A percentile compares a stretch with the other conserved stretches of the same genome.
Conservation (phyloP, 345 rosid species). For the Rhodamnia argentea region DNA sequence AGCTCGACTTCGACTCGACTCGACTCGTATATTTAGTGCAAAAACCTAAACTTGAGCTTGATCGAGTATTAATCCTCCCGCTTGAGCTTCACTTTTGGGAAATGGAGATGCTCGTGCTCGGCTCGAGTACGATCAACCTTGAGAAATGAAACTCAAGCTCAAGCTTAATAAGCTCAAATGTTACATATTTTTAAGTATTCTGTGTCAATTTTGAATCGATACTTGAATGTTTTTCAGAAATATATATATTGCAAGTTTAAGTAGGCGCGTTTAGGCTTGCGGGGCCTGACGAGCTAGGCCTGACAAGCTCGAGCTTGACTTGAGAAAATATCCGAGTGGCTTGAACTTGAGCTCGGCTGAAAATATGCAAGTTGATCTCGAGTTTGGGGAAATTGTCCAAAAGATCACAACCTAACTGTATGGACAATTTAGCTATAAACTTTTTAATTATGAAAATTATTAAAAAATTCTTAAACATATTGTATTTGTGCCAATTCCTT, state of each 20-base stretch:
- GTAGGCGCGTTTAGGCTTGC: background rate
- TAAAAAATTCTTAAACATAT: no score
- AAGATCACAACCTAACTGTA: background rate
- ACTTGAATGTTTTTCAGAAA: background rate
- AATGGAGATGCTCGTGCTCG: background rate
- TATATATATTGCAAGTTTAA: background rate
- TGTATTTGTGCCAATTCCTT: no score
- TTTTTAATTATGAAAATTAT: background rate
- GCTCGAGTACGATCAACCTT: background rate
- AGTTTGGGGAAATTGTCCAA: background rate
- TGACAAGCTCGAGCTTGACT: background rate
- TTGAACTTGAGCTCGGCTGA: background rate
- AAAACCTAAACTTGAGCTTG: background rate
- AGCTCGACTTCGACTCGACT: background rate
- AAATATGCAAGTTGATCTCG: background rate
- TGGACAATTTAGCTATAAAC: fast-evolving
- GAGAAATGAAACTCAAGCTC: background rate
- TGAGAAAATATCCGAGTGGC: background rate
- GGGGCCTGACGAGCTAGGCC: background rate
- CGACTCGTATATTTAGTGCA: background rate
- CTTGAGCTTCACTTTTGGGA: background rate
- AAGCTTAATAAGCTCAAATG: background rate
- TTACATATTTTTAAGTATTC: background rate
- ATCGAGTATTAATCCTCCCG: background rate
- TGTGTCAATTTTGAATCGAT: fast-evolving